Evolutionary conservation across 2,329 filamentous ascomycete genomes (phyloP).

Genomic region (Aspergillus novofumigatus): DNA sequence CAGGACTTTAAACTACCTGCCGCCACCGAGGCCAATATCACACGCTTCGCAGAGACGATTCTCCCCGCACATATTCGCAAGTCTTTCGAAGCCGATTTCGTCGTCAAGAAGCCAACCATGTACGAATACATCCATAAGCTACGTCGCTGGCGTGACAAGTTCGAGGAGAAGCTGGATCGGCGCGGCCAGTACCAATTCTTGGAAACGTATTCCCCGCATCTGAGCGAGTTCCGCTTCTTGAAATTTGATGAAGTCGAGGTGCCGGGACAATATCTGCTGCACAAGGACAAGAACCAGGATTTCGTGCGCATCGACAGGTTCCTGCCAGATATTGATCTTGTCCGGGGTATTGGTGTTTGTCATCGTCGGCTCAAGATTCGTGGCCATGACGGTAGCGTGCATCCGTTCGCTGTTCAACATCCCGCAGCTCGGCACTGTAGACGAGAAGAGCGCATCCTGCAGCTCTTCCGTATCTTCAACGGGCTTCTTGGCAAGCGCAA

Average conservation of each 20-base stretch:
- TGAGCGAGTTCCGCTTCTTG: conserved; percentile 95
- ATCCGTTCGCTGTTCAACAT: conserved; percentile 94
- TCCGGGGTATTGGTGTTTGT: conserved; percentile 84
- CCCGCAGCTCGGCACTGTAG: conserved; percentile 88
- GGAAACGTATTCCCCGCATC: conserved; percentile 80
- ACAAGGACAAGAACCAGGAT: conserved; percentile 98
- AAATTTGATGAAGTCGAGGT: conserved; percentile 99
- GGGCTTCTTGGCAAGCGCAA: conserved; percentile 87
- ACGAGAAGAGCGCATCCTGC: conserved; percentile 88
- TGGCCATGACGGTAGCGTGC: conserved; percentile 94
- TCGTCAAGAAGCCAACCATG: conserved; percentile 92
- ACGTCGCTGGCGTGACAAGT: conserved; percentile 92
- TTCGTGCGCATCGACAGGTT: conserved; percentile 97
- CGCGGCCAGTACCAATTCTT: conserved; percentile 68
- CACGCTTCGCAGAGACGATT: conserved; percentile 92
- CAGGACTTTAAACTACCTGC: conserved; percentile 85
- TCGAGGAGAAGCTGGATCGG: conserved; percentile 94
- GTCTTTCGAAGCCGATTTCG: conserved; percentile 97
- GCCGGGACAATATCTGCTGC: conserved; percentile 91
- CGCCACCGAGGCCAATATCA: conserved; percentile 94
- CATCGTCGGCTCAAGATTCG: conserved; percentile 93
- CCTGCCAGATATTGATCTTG: conserved; percentile 87
- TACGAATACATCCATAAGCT: conserved; percentile 97
- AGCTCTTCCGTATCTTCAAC: conserved; percentile 97
- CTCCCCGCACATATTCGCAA: conserved; percentile 91